Conservation (phyloP, 805 yeast genomes). For the Candida pseudofarinosa region DNA sequence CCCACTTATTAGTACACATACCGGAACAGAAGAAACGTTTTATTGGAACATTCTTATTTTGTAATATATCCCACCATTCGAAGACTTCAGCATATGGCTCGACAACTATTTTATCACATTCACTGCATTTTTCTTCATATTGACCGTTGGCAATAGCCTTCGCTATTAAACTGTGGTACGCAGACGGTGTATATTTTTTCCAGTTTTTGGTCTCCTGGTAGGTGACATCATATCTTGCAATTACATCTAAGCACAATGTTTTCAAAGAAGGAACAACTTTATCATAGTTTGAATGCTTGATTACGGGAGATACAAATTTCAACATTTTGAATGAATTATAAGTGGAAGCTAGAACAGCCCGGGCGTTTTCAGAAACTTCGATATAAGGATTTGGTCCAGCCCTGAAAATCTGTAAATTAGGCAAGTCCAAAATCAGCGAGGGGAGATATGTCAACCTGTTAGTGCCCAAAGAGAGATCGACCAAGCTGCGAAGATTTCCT, state of each 20-base stretch:
- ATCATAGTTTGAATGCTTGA: constrained; percentile 15
- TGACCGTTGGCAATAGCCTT: constrained; percentile 51
- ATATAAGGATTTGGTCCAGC: constrained; percentile 53
- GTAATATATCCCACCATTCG: constrained; percentile 67
- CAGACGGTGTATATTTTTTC: constrained; percentile 45
- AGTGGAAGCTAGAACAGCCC: constrained; percentile 9
- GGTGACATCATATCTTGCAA: constrained; percentile 51
- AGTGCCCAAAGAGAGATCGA: constrained; percentile 49
- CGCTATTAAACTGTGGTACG: constrained; percentile 44
- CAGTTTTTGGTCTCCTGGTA: constrained; percentile 51
- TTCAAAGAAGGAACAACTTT: constrained; percentile 42
- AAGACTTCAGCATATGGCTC: constrained; percentile 56
- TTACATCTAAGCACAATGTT: constrained; percentile 43
- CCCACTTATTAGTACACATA: constrained; percentile 35
- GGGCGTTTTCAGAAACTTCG: constrained; percentile 24
- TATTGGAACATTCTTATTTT: constrained; percentile 47
- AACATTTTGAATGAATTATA: constrained; percentile 23
- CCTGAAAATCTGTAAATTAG: constrained; percentile 39
- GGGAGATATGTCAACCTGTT: constrained; percentile 53
- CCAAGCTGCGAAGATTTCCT: constrained; percentile 35
- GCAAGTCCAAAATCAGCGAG: constrained; percentile 46
- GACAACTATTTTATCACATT: constrained; percentile 45
- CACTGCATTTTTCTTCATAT: constrained; percentile 50
- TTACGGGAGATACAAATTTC: constrained; percentile 23
- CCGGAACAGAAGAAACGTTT: constrained; percentile 55